phyloP scores from a whole-genome alignment of 371 early-diverging fungal species.

The Lichtheimia ramosa region DNA sequence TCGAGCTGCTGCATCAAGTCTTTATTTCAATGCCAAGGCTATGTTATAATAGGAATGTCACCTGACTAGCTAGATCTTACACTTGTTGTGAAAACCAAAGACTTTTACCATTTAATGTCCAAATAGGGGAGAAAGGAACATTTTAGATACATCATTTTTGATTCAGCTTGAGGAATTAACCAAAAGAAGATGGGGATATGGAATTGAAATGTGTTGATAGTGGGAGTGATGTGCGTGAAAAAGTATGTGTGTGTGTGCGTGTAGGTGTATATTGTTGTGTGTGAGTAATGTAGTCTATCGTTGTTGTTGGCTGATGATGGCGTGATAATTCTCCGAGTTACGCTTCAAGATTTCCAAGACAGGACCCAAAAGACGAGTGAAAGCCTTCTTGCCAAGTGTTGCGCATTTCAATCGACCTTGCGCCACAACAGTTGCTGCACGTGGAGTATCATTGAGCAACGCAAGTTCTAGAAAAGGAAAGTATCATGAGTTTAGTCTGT shows the following conservation, averaged over 20 bases:
- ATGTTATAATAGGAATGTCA: too few relatives aligned
- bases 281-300: not conserved
- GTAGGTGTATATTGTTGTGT: not conserved
- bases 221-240: not conserved
- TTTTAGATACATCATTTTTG: too few relatives aligned
- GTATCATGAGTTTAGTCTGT: not conserved
- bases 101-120: too few relatives aligned
- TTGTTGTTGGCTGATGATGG: conserved; percentile 26
- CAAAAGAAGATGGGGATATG: too few relatives aligned
- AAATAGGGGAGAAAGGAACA: too few relatives aligned
- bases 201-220: not conserved
- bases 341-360: conserved; percentile 87
- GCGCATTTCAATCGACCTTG: conserved; percentile 88
- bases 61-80: too few relatives aligned
- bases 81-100: too few relatives aligned
- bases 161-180: too few relatives aligned
- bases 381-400: conserved; percentile 86
- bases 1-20: too few relatives aligned
- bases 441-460: conserved; percentile 85
- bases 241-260: too few relatives aligned
- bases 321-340: conserved; percentile 76
- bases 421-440: conserved; percentile 86
- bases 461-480: conserved; percentile 70
- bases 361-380: conserved; percentile 90
- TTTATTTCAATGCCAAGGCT: too few relatives aligned